Percentiles rank a stretch among this genome's conserved stretches.
Evolutionary conservation across 306 rosid genomes (phyloP).

Genomic region (Dicorynia guianensis): DNA sequence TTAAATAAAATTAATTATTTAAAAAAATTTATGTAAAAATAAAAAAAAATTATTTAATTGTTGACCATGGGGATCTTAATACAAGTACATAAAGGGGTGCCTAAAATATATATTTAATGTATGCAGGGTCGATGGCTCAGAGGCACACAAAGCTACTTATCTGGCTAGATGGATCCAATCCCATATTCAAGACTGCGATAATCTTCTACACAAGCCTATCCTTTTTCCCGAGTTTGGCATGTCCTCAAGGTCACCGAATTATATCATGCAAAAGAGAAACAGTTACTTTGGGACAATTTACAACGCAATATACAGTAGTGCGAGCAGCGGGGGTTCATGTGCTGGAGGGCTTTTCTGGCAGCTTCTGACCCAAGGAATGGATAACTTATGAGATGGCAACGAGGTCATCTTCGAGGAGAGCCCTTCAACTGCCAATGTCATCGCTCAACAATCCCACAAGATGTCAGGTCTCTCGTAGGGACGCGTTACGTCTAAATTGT

Average conservation of each 20-base stretch:
- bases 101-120: slow-evolving; percentile 24
- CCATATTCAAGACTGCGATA: slow-evolving; percentile 34
- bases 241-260: slow-evolving; percentile 37
- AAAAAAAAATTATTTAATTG: too few species aligned
- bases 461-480: not conserved
- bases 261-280: slow-evolving; percentile 36
- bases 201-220: slow-evolving; percentile 40
- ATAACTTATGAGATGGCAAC: slow-evolving; percentile 45
- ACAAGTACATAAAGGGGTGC: too few species aligned
- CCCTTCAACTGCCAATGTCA: slow-evolving; percentile 45
- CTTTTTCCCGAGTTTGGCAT: slow-evolving; percentile 47
- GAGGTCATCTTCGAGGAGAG: slow-evolving; percentile 39
- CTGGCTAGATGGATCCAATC: slow-evolving; percentile 39
- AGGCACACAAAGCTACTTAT: slow-evolving; percentile 31
- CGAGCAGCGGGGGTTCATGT: slow-evolving; percentile 42
- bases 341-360: slow-evolving; percentile 58
- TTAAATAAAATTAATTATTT: too few species aligned
- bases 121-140: slow-evolving; percentile 36
- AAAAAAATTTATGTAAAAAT: too few species aligned
- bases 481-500: too few species aligned
- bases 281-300: slow-evolving; percentile 33
- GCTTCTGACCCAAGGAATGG: slow-evolving; percentile 49
- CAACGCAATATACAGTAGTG: slow-evolving; percentile 30
- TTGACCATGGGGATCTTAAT: too few species aligned
- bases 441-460: slow-evolving; percentile 42